Conservation (phyloP, 2,329 filamentous ascomycete genomes). For the Coniochaeta prunicola region DNA sequence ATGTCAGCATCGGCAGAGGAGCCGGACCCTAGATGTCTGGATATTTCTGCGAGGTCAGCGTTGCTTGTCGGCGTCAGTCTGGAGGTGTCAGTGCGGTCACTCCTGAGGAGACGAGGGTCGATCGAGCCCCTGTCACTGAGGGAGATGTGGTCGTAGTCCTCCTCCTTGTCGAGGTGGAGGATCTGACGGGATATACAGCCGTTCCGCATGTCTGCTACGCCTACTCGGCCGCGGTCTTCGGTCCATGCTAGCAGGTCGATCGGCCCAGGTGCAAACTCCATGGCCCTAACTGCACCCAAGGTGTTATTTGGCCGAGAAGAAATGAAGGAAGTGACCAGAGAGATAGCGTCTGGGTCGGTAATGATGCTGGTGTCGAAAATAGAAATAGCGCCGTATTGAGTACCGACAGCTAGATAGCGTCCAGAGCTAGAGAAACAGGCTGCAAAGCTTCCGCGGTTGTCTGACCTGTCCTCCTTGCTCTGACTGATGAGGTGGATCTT, state of each 20-base stretch:
- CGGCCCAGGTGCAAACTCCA: conserved; percentile 85
- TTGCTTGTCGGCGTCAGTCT: not conserved
- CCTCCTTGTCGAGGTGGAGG: conserved; percentile 53
- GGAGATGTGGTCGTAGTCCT: conserved; percentile 47
- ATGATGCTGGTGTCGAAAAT: conserved; percentile 57
- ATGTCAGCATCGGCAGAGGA: conserved; percentile 25
- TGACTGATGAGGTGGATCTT: conserved; percentile 53
- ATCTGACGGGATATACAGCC: conserved; percentile 63
- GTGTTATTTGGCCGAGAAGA: conserved; percentile 67
- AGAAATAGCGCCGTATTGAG: conserved; percentile 73
- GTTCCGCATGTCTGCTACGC: conserved; percentile 64
- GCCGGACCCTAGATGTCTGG: conserved; percentile 20
- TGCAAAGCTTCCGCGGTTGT: conserved; percentile 65
- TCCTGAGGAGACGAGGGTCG: conserved; percentile 43
- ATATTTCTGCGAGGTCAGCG: conserved; percentile 11
- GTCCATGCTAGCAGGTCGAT: conserved; percentile 92
- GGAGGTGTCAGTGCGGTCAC: conserved; percentile 14
- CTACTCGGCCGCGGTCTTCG: conserved; percentile 73
- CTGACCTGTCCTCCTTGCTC: conserved; percentile 42
- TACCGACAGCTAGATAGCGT: conserved; percentile 65
- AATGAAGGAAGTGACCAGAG: conserved; percentile 67
- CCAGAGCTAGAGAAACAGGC: conserved; percentile 70
- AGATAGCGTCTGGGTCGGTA: conserved; percentile 37
- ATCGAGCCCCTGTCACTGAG: conserved; percentile 49
- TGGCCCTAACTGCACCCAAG: conserved; percentile 76